Percentiles rank a stretch among this genome's conserved stretches.
Conservation (phyloP, 352 stramenopile species). For the Phytophthora fragariae region DNA sequence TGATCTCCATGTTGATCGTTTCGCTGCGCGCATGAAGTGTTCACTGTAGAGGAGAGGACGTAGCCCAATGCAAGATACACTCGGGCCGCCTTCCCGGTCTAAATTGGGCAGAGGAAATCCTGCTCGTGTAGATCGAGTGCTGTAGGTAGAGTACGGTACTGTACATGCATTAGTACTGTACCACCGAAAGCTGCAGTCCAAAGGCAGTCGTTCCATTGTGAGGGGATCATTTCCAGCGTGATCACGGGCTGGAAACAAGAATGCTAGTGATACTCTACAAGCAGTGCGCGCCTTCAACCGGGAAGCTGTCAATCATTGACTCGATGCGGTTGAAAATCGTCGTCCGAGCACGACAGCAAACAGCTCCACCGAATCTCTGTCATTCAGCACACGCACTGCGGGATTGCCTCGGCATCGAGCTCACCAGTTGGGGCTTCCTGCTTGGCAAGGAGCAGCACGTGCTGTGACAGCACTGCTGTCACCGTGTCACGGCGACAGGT, state of each 20-base stretch:
- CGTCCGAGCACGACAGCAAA: neutral
- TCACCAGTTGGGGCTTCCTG: slow-evolving; percentile 1
- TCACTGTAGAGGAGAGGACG: neutral
- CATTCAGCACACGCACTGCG: slow-evolving; percentile 13
- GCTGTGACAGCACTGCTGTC: neutral
- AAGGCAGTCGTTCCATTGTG: neutral
- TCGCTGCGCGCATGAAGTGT: neutral
- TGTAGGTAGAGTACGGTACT: too few species aligned
- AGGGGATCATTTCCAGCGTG: slow-evolving; percentile 2
- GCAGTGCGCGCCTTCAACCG: slow-evolving; percentile 18
- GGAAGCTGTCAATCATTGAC: slow-evolving; percentile 6
- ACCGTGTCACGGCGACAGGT: neutral
- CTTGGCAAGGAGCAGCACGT: neutral
- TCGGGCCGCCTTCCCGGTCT: too few species aligned
- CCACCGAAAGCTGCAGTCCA: neutral
- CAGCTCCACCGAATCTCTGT: slow-evolving; percentile 24
- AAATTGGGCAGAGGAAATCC: too few species aligned
- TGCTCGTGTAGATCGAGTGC: neutral
- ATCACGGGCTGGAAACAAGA: slow-evolving; percentile 8
- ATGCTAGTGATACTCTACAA: slow-evolving; percentile 2
- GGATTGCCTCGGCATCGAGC: neutral
- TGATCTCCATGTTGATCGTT: slow-evolving; percentile 10
- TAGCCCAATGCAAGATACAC: neutral
- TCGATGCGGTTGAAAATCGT: slow-evolving; percentile 6
- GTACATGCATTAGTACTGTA: neutral